Conservation (phyloP, 352 stramenopile species). For the Pythium sukuiense region DNA sequence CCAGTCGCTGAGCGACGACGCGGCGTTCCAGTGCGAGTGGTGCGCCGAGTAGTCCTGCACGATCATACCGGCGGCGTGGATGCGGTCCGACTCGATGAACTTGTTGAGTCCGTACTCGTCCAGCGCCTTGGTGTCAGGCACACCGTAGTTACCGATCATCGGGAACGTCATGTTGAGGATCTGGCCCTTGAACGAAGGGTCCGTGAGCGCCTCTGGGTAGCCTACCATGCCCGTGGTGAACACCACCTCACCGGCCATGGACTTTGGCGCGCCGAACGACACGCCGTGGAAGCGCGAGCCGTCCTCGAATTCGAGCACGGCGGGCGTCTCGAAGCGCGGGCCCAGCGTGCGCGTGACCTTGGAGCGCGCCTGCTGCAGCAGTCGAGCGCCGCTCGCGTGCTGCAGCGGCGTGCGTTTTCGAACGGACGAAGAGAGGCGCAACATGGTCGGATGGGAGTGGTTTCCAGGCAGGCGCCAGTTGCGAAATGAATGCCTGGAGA, state of each 20-base stretch:
- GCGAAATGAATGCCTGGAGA: constrained; percentile 18
- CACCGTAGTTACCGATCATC: constrained; percentile 98
- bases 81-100: constrained; percentile 94
- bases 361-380: constrained; percentile 53
- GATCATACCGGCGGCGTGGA: constrained; percentile 96
- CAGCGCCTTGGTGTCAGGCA: constrained; percentile 86
- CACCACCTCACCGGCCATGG: constrained; percentile 95
- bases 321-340: constrained; percentile 78
- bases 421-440: constrained; percentile 65
- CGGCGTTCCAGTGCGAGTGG: constrained; percentile 96
- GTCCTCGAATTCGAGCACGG: constrained; percentile 84
- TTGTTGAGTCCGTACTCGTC: constrained; percentile 94
- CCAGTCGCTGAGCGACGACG: constrained; percentile 83
- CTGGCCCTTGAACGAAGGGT: constrained; percentile 97
- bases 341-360: constrained; percentile 79
- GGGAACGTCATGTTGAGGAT: constrained; percentile 97
- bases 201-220: constrained; percentile 97
- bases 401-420: constrained; percentile 63
- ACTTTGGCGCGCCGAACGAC: constrained; percentile 79
- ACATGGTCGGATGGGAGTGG: constrained; percentile 35
- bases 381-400: constrained; percentile 62
- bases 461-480: constrained; percentile 16
- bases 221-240: constrained; percentile 99
- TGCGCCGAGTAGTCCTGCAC: constrained; percentile 97
- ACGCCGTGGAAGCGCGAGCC: constrained; percentile 75